phyloP scores from a whole-genome alignment of 139 green algal genomes.

The Haematococcus lacustris region DNA sequence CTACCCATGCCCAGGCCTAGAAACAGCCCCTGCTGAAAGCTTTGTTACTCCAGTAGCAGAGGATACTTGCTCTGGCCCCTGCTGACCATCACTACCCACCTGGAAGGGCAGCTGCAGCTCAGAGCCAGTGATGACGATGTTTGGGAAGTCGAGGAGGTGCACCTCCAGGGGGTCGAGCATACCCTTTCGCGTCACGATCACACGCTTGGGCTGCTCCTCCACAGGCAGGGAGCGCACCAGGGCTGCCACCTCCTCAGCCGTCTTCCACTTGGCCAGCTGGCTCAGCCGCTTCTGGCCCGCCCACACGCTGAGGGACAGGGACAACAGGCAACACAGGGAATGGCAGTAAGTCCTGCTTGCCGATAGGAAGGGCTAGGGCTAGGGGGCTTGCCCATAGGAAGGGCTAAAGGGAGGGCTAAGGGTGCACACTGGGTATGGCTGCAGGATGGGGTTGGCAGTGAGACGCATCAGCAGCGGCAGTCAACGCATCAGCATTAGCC shows the following conservation, averaged over 20 bases:
- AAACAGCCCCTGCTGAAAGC: background rate
- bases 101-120: conserved; percentile 99
- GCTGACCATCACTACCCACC: conserved; percentile 31
- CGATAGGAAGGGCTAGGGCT: too few species aligned
- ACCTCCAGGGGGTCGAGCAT: conserved; percentile 99
- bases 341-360: background rate
- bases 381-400: too few species aligned
- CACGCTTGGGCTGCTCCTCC: conserved; percentile 99
- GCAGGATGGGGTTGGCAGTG: background rate
- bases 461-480: background rate
- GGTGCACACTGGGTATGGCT: background rate
- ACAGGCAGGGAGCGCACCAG: conserved; percentile 92
- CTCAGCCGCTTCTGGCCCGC: conserved; percentile 97
- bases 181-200: conserved; percentile 97
- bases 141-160: conserved; percentile 98
- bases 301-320: conserved; percentile 74
- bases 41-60: background rate
- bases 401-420: too few species aligned
- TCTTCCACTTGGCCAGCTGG: conserved; percentile 99
- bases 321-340: background rate
- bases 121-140: conserved; percentile 99
- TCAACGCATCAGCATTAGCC: background rate
- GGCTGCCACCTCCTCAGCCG: conserved; percentile 94
- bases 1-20: background rate
- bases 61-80: background rate